Conservation (phyloP, 768 basidiomycete genomes). For the Gymnopilus dilepis region DNA sequence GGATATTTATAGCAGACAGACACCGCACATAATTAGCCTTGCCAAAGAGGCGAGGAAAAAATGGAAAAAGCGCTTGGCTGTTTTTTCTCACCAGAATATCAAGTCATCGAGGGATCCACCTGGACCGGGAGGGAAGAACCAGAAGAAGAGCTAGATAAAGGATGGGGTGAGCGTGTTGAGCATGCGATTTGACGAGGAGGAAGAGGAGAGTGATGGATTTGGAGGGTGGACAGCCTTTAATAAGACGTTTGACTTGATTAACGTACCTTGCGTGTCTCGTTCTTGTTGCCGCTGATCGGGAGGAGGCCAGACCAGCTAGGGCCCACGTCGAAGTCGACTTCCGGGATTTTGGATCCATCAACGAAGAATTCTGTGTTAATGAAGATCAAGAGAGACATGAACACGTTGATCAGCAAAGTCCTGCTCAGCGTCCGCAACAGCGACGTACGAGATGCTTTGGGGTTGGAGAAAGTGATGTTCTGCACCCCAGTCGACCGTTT, state of each 20-base stretch:
- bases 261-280: constrained; percentile 71
- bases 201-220: neutral
- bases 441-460: constrained; percentile 57
- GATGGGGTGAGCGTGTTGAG: neutral
- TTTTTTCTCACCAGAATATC: constrained; percentile 66
- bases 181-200: neutral
- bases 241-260: constrained; percentile 1
- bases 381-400: neutral
- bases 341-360: constrained; percentile 65
- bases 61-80: neutral
- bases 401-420: neutral
- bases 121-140: constrained; percentile 84
- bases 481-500: constrained; percentile 36
- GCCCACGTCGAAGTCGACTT: constrained; percentile 75
- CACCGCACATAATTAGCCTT: neutral
- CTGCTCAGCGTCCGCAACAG: constrained; percentile 16
- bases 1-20: constrained; percentile 31
- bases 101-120: constrained; percentile 73
- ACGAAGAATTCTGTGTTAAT: constrained; percentile 65
- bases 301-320: constrained; percentile 78
- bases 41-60: neutral
- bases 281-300: constrained; percentile 62
- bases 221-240: neutral
- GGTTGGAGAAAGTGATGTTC: constrained; percentile 76
- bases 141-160: constrained; percentile 73